A percentile compares a stretch with the other conserved stretches of the same genome.
Conservation (phyloP, 2,329 filamentous ascomycete species). For the Epichloe hybrida region DNA sequence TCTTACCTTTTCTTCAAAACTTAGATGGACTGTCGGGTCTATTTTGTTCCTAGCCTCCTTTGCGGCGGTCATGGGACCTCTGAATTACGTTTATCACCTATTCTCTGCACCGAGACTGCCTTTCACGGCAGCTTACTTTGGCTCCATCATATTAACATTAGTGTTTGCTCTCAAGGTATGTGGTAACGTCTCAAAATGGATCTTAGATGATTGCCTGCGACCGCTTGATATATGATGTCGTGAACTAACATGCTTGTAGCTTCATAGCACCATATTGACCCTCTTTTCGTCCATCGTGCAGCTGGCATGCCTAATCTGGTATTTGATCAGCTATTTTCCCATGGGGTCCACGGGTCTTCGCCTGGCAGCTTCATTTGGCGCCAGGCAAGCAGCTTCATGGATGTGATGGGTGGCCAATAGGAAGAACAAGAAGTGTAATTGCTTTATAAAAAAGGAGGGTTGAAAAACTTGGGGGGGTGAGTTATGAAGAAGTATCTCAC, state of each 20-base stretch:
- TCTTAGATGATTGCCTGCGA: neutral
- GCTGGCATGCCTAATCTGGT: slow-evolving; percentile 75
- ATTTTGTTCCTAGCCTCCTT: slow-evolving; percentile 82
- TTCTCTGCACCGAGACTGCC: slow-evolving; percentile 73
- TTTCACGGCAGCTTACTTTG: slow-evolving; percentile 91
- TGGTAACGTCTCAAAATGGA: slow-evolving; percentile 15
- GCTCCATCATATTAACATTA: slow-evolving; percentile 76
- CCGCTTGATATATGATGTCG: neutral
- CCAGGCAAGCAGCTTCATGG: slow-evolving; percentile 74
- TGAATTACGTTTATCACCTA: slow-evolving; percentile 71
- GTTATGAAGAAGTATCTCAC: neutral
- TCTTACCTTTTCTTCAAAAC: slow-evolving; percentile 22
- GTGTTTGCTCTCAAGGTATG: slow-evolving; percentile 88
- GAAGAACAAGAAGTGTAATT: neutral
- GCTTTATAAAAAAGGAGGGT: neutral
- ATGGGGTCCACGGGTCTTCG: slow-evolving; percentile 87
- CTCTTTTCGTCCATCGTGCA: slow-evolving; percentile 74
- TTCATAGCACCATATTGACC: slow-evolving; percentile 74
- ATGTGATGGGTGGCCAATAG: slow-evolving; percentile 46
- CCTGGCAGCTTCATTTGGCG: slow-evolving; percentile 75
- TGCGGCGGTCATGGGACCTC: slow-evolving; percentile 86
- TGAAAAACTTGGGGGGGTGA: neutral
- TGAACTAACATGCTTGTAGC: slow-evolving; percentile 33
- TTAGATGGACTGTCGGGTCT: slow-evolving; percentile 82
- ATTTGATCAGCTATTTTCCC: slow-evolving; percentile 92